Evolutionary conservation across 2,329 filamentous ascomycete genomes (phyloP), one percentile per base, ranked within the genome.

Genomic region (Cytospora piceae): DNA sequence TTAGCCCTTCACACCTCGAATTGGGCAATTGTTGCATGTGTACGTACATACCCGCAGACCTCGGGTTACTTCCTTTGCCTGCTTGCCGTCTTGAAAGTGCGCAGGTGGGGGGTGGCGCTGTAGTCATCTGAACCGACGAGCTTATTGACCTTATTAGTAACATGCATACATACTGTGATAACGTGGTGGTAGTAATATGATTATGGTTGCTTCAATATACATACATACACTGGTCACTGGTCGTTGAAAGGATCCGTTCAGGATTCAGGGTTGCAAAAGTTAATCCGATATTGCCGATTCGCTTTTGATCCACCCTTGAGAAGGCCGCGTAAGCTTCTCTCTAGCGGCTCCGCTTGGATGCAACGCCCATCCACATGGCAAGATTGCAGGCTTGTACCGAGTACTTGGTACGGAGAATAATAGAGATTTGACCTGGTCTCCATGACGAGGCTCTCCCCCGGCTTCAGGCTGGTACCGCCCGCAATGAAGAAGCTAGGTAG

Each of bases 291-390:
- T 55, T 55, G 56, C 53, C 53, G 53, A 32, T 46, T 56, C 22
- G 63, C 57, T 27, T 61, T 61, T 24, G 53, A 42, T 61, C 58
- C 63, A 37, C 24, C 53, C 32, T 51, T 17, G 52, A 64, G 57
- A 58, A 61, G 66, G 66, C 63, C 66, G 66, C 66, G 66, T 67
- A 65, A 67, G 66, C 66, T 66, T 63, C 59, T 60, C 39, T 61
- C 52, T 67, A 67, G 66, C 66, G 66, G 66, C 66, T 66, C 66
- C 66, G 63, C 66, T 66, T 46, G 58, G 32, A 34, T 63, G 66
- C 55, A 63, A 63, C 63, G 52, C 15, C 58, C 54, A 62, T 54
- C 58, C 63, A 67, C 65, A 67, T 67, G 65, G 65, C 65, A 65
- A 49, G 42, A 60, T 29, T 57, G 62, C 57, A 46, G 39, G 42